These are phyloP conservation scores for Termitomyces sp. DNA, from an alignment of 768 basidiomycete genomes.

Conservation along the genomic window DNA sequence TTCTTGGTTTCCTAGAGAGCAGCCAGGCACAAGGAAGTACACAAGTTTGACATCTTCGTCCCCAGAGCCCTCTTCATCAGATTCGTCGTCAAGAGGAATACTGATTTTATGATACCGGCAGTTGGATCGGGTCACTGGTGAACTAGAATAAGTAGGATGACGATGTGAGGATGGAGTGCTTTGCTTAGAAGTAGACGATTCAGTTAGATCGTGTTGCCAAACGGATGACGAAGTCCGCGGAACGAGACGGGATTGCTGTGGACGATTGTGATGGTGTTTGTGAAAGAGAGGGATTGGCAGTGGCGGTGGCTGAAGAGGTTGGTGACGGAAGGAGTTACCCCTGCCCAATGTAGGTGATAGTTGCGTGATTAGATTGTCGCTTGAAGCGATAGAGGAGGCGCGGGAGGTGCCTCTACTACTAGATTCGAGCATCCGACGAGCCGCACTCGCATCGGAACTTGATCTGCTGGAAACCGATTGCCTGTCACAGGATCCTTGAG, in stretches of 20 bases:
- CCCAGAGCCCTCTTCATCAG: conserved; percentile 10
- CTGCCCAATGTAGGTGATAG: conserved; percentile 27
- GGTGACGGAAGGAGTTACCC: conserved; percentile 14
- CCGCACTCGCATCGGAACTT: conserved; percentile 33
- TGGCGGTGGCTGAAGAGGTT: conserved; percentile 11
- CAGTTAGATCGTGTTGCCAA: conserved; percentile 7
- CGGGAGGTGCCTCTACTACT: conserved; percentile 30
- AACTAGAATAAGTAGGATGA: conserved; percentile 23
- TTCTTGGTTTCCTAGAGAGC: conserved; percentile 51
- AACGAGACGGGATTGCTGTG: conserved; percentile 19
- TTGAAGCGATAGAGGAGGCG: conserved; percentile 46
- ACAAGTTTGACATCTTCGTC: conserved; percentile 48
- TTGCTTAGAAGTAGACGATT: conserved; percentile 14
- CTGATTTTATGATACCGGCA: conserved; percentile 69
- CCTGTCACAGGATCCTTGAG: conserved; percentile 10
- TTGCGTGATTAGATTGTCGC: conserved; percentile 21
- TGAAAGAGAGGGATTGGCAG: conserved; percentile 15
- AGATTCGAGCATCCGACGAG: conserved; percentile 26
- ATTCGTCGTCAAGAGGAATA: conserved; percentile 32
- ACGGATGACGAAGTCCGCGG: conserved; percentile 8
- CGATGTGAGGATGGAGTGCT: conserved; percentile 10
- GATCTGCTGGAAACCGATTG: conserved; percentile 22
- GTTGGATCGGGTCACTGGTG: conserved; percentile 61
- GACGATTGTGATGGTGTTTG: conserved; percentile 31
- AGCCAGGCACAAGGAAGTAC: conserved; percentile 66